Base-by-base conservation (phyloP, 1,284 basidiomycete species). In the Melanopsichium pennsylvanicum region DNA sequence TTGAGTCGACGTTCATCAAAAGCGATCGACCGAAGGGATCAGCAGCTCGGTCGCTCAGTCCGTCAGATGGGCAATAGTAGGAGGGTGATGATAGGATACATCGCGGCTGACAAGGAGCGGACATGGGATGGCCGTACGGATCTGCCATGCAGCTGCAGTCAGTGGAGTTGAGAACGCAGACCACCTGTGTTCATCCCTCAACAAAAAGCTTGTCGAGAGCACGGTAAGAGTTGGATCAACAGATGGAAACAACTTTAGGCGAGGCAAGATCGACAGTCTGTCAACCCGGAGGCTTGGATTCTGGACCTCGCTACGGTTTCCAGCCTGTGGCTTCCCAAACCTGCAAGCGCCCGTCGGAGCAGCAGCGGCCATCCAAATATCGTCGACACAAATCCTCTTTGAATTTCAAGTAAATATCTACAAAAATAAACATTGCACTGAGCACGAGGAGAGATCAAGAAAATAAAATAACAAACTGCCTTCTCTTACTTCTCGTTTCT, bases 231-330 rank as follows among this genome's bases (percentile, higher is more conserved):
- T 31, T 34, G 42, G 12, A 18, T 44, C 41, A 52, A 44, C 40
- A 26, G 41, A 44, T 25, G 29, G 29, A 38, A 33, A 26, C 15
- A 7, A 15, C 16, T 36, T 34, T 34, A 55, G 37, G 41, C 47
- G 59, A 55, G 51, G 43, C 33, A 56, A 35, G 60, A 62, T 62
- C 52, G 60, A 62, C 60, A 62, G 43, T 62, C 52, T 50, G 52
- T 62, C 60, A 62, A 62, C 60, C 39, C 52, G 36, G 34, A 51
- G 39, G 39, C 52, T 37, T 46, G 44, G 52, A 36, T 47, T n/a
- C n/a, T 13, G 7, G 27, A 6, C 11, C 25, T 10, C 15, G 22
- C 27, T 23, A 8, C n/a, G n/a, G n/a, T n/a, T n/a, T n/a, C n/a
- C n/a, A n/a, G n/a, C n/a, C n/a, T n/a, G n/a, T n/a, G n/a, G n/a